phyloP scores from a whole-genome alignment of 805 yeast genomes.

The Blastobotrys parvus region DNA sequence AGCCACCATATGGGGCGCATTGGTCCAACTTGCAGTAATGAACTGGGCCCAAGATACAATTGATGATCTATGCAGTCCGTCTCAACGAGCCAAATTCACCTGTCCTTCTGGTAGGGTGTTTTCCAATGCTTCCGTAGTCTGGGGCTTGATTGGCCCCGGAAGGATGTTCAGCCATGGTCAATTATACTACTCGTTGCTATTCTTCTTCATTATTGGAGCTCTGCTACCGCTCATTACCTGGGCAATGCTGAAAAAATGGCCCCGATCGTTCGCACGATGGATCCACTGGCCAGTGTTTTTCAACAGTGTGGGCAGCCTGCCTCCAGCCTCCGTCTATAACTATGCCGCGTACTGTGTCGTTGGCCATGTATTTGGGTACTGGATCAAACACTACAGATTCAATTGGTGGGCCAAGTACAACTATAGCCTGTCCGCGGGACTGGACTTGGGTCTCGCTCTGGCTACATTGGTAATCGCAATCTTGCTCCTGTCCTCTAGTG shows the following conservation, averaged over 20 bases:
- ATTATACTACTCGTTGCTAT: constrained; percentile 44
- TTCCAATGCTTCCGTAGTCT: constrained; percentile 41
- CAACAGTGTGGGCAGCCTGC: constrained; percentile 49
- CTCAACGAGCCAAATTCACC: constrained; percentile 27
- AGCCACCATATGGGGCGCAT: constrained; percentile 40
- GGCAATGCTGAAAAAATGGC: constrained; percentile 31
- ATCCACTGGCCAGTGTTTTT: constrained; percentile 65
- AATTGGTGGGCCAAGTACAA: constrained; percentile 49
- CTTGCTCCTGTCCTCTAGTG: constrained; percentile 36
- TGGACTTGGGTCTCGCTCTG: constrained; percentile 44
- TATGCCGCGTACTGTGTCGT: constrained; percentile 48
- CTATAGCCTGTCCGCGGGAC: constrained; percentile 39
- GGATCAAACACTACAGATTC: constrained; percentile 33
- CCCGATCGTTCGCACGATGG: constrained; percentile 34
- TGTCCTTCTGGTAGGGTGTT: constrained; percentile 31
- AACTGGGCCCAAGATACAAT: constrained; percentile 28
- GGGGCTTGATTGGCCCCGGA: constrained; percentile 40
- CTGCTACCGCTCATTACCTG: constrained; percentile 36
- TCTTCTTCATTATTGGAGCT: constrained; percentile 55
- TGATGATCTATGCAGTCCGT: constrained; percentile 22
- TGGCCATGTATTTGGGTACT: constrained; percentile 39
- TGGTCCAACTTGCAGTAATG: constrained; percentile 26
- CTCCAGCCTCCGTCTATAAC: constrained; percentile 69
- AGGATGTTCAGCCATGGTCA: constrained; percentile 44
- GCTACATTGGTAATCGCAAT: constrained; percentile 38